phyloP scores from a whole-genome alignment of 352 stramenopile genomes.

The Blastocystis hominis region DNA sequence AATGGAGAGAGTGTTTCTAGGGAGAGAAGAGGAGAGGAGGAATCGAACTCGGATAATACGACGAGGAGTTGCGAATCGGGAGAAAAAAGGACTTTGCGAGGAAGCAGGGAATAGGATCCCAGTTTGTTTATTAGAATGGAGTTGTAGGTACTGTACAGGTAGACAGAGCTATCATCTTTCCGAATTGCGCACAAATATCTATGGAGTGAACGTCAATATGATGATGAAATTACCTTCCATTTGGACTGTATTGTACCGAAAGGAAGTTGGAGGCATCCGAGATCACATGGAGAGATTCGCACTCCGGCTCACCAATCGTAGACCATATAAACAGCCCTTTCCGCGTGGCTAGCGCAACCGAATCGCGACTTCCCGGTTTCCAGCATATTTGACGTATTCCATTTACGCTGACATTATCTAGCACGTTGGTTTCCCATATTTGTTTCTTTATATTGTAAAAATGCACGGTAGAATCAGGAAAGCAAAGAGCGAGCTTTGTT shows the following conservation, averaged over 20 bases:
- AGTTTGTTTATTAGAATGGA: background rate
- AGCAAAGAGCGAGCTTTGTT: background rate
- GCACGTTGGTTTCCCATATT: background rate
- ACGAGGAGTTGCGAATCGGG: background rate
- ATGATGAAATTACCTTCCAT: background rate
- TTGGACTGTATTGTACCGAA: background rate
- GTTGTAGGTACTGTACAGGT: background rate
- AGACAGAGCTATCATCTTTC: background rate
- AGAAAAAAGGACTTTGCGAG: background rate
- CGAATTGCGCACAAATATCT: conserved; percentile 21
- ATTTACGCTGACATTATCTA: background rate
- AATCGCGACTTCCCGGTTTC: background rate
- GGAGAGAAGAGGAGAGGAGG: background rate
- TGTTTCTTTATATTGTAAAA: conserved; percentile 7
- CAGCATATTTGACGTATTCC: background rate
- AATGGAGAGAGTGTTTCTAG: background rate
- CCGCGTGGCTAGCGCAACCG: background rate
- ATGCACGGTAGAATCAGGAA: background rate
- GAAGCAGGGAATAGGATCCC: background rate
- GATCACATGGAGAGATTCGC: background rate
- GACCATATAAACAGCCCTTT: conserved; percentile 10
- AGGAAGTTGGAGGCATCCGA: background rate
- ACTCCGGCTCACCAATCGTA: background rate
- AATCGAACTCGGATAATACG: background rate
- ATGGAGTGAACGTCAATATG: background rate